Evolutionary conservation across 306 rosid genomes (phyloP), one percentile per base, ranked within the genome.

Genomic region (Quercus engelmannii): DNA sequence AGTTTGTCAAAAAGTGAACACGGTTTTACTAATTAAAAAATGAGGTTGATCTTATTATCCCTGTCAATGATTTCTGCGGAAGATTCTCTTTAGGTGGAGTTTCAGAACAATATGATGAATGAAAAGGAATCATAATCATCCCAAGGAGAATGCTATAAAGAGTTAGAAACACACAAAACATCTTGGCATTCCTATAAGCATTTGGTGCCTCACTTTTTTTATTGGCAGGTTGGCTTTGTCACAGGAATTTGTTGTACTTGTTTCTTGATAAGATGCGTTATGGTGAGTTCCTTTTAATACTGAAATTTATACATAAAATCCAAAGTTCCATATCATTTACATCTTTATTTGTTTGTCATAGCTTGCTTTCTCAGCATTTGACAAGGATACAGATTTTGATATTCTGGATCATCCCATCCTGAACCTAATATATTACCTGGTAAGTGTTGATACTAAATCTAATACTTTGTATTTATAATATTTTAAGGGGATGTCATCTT

Each of bases 241-340:
- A 92, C 97, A 46, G 79, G 81, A 41, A 85, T 92, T 55, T 92
- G 97, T 63, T 92, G 90, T 82, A 77, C 89, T 33, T 89, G 96
- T 80, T 92, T 92, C 87, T 17, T 91, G 83, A 89, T 92, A 82
- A 84, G 97, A 89, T 91, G 97, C 83, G 38, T 64, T 72, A 74
- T 91, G 90, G 97, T 92, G 69, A 89, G 97, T 81, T 76, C 51
- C 73, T 73, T 79, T 74, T 58, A 77, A 43, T 68, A 43, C 78
- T 26, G 68, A 62, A 74, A 38, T 38, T 19, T 70, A 13, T 28
- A 11, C 33, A 4, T 33, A 68, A 65, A 74, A 69, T 5, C 26
- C 76, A 30, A 57, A 70, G 54, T 31, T 43, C 11, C 35, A 51
- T 30, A 76, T 80, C 41, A 59, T 71, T 76, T 28, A 83, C 35